A percentile compares a stretch with the other conserved stretches of the same genome.
Evolutionary conservation across 1,284 basidiomycete species (phyloP).

Genomic region (Puccinia brachypodii): DNA sequence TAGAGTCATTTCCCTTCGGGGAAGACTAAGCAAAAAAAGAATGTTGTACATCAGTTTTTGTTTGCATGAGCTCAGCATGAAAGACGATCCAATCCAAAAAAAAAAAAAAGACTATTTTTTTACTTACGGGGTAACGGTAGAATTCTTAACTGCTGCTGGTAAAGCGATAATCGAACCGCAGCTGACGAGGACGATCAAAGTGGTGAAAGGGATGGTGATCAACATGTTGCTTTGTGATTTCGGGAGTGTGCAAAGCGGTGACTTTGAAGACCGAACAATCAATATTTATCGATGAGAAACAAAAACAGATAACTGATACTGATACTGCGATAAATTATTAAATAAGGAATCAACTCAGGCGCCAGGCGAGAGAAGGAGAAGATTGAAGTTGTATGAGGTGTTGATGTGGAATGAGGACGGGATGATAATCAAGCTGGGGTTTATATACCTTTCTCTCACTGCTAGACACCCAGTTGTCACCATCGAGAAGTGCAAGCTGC

Average conservation of each 20-base stretch:
- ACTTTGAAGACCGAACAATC: neutral
- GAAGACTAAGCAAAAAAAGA: no score
- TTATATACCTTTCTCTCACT: neutral
- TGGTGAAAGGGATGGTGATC: slow-evolving; percentile 10
- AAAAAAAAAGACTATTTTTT: neutral
- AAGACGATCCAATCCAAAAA: no score
- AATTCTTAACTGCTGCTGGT: neutral
- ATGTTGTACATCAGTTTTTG: neutral
- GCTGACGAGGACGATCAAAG: slow-evolving; percentile 7
- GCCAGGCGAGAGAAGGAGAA: neutral
- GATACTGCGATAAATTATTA: neutral
- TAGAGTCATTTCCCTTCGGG: no score
- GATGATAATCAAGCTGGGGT: neutral
- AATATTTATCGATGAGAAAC: neutral
- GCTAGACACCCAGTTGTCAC: neutral
- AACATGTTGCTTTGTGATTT: neutral
- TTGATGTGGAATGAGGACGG: neutral
- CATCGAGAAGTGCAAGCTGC: neutral
- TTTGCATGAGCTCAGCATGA: neutral
- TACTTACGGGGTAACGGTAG: neutral
- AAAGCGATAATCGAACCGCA: neutral
- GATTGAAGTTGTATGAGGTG: neutral
- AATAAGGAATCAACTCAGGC: neutral
- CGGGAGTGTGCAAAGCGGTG: neutral
- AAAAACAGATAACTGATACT: neutral